Base-by-base conservation (phyloP, 2,329 filamentous ascomycete genomes). In the Elsinoe necatrix region DNA sequence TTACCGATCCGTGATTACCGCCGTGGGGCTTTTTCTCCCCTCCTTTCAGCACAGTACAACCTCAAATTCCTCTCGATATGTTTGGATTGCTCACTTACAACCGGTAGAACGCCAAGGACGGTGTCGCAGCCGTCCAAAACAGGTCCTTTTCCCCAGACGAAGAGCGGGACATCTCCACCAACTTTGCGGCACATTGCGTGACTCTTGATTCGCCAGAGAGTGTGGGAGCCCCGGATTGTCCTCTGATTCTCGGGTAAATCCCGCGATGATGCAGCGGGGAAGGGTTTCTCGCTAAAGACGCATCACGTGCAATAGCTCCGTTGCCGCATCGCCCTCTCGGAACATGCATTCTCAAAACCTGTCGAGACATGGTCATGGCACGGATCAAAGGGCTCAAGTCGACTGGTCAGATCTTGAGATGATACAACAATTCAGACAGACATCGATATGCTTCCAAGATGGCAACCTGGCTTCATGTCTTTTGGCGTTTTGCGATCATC, bases 181-280 rank as follows among this genome's bases (percentile, higher is more conserved):
- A 6, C 8, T 50, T 50, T 20, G 45, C 45, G 45, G 45, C 45
- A 50, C 45, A 50, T 50, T 50, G 27, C 25, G 12, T 31, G 45
- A 12, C n/a, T 14, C 16, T 31, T 50, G 45, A 50, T 50, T 50
- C 45, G 45, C 25, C 27, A 50, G 16, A 31, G 27, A 34, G 16
- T 31, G 16, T 34, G 45, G 45, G 25, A 8, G 45, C 45, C 45
- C 45, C 45, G 18, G 25, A 50, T 50, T 25, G 25, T 50, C n/a
- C 23, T 23, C 18, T 12, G 11, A n/a, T n/a, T 23, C 20, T 45
- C 21, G 20, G 41, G 20, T 45, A 25, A 42, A 42, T 16, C 16
- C 39, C 39, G 39, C 16, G 39, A 42, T 20, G 39, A 42, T 42
- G 39, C 39, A 20, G 4, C n/a, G n/a, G 16, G 11, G 39, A n/a